A percentile compares a stretch with the other conserved stretches of the same genome.
phyloP scores from a whole-genome alignment of 345 rosid genomes.

The Citrus hindsii region DNA sequence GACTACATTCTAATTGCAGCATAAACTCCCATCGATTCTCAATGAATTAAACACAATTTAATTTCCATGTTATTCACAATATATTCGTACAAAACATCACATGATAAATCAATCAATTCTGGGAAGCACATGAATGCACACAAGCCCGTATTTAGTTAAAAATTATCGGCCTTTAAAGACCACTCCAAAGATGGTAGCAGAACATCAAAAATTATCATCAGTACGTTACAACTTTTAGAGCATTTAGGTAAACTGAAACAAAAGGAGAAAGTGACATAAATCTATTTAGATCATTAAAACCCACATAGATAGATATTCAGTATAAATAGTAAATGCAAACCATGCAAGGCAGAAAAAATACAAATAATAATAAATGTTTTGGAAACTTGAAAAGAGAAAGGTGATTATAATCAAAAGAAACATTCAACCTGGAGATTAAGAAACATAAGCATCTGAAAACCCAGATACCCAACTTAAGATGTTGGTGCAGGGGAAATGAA shows the following conservation, averaged over 20 bases:
- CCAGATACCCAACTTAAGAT: background rate
- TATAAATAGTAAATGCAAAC: background rate
- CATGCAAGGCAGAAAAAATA: background rate
- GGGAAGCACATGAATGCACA: background rate
- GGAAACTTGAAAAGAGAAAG: background rate
- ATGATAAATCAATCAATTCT: background rate
- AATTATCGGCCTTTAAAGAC: background rate
- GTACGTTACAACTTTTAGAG: background rate
- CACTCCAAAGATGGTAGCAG: background rate
- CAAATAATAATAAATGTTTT: background rate
- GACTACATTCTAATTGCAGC: background rate
- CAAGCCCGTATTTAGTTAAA: background rate
- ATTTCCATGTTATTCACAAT: background rate
- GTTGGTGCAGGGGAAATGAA: background rate
- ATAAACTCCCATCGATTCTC: background rate
- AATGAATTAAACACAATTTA: background rate
- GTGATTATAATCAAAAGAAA: background rate
- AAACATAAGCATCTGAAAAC: slow-evolving; percentile 6
- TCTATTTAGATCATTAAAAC: slow-evolving; percentile 7
- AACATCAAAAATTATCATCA: background rate
- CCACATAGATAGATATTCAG: background rate
- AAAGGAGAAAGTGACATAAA: background rate
- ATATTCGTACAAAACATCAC: background rate
- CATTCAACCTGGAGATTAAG: background rate
- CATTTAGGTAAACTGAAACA: background rate